Percentiles rank a stretch among this genome's conserved stretches.
Evolutionary conservation across 495 filamentous ascomycete genomes (phyloP).

Genomic region (Penicillium herquei): DNA sequence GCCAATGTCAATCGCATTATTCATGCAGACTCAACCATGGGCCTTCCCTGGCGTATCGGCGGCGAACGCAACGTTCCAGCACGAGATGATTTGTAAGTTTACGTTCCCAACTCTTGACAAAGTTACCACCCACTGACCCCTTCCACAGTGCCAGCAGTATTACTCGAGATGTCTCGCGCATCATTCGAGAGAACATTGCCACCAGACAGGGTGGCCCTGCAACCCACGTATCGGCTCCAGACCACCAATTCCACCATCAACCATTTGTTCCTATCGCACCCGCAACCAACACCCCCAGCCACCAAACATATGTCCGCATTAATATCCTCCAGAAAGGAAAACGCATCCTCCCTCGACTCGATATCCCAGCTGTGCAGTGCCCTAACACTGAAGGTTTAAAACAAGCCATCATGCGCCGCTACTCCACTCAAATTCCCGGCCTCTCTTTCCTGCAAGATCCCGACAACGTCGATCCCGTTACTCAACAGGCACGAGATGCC

Average conservation of each 20-base stretch:
- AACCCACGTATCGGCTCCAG: conserved; percentile 12
- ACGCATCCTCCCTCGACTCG: conserved; percentile 39
- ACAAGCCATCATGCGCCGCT: conserved; percentile 33
- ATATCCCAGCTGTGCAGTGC: conserved; percentile 36
- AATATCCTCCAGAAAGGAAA: conserved; percentile 44
- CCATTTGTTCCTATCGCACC: conserved; percentile 14
- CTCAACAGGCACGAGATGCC: conserved; percentile 1
- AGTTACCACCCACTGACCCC: conserved; percentile 11
- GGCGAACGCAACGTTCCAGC: conserved; percentile 26
- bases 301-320: conserved; percentile 33
- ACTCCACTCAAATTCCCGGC: conserved; percentile 32
- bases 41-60: conserved; percentile 41
- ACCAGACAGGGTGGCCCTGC: conserved; percentile 20
- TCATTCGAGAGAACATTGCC: conserved; percentile 42
- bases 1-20: conserved; percentile 37
- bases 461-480: conserved; percentile 4
- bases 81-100: conserved; percentile 43
- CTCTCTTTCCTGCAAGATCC: conserved; percentile 12
- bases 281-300: conserved; percentile 1
- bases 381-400: conserved; percentile 34
- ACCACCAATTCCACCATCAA: conserved; percentile 20
- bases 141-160: conserved; percentile 41
- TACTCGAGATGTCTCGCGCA: conserved; percentile 42
- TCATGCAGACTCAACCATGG: conserved; percentile 25
- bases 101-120: not conserved